Evolutionary conservation across 1,284 basidiomycete species (phyloP).

Genomic region (Cryptococcus sp.): DNA sequence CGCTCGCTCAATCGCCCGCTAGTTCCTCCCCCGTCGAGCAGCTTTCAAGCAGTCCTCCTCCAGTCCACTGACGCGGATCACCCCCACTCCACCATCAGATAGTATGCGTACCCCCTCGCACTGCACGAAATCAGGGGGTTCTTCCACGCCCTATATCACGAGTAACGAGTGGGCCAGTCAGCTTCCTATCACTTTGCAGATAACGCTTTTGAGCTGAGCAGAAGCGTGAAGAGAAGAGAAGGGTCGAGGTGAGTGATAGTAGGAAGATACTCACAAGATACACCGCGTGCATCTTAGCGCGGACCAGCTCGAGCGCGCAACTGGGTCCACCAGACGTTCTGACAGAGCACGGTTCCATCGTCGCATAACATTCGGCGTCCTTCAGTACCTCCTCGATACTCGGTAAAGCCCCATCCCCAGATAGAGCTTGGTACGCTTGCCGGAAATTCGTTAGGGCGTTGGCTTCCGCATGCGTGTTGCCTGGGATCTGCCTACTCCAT

Average conservation of each 20-base stretch:
- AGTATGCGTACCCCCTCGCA: slow-evolving; percentile 85
- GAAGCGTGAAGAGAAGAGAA: neutral
- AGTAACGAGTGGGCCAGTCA: too few relatives aligned
- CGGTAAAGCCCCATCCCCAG: slow-evolving; percentile 25
- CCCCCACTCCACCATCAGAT: slow-evolving; percentile 71
- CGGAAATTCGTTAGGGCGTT: slow-evolving; percentile 82
- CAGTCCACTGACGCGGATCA: slow-evolving; percentile 71
- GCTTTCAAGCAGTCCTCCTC: slow-evolving; percentile 69
- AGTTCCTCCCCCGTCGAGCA: slow-evolving; percentile 62
- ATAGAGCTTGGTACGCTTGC: slow-evolving; percentile 50
- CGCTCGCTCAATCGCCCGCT: neutral
- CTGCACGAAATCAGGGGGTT: slow-evolving; percentile 92
- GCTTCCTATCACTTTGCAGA: too few relatives aligned
- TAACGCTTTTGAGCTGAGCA: too few relatives aligned
- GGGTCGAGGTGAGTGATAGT: neutral
- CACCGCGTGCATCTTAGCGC: slow-evolving; percentile 70
- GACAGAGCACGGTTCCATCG: slow-evolving; percentile 93
- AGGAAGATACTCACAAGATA: slow-evolving; percentile 60
- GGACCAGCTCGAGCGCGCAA: slow-evolving; percentile 83
- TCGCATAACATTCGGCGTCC: slow-evolving; percentile 70
- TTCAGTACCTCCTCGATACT: slow-evolving; percentile 59
- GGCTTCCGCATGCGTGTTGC: slow-evolving; percentile 97
- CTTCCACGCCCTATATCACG: slow-evolving; percentile 67
- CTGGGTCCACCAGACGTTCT: slow-evolving; percentile 83
- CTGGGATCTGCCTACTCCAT: slow-evolving; percentile 87